Evolutionary conservation across 2,329 filamentous ascomycete species (phyloP), one percentile per base, ranked within the genome.

Genomic region (Domatiomyces catenatus): DNA sequence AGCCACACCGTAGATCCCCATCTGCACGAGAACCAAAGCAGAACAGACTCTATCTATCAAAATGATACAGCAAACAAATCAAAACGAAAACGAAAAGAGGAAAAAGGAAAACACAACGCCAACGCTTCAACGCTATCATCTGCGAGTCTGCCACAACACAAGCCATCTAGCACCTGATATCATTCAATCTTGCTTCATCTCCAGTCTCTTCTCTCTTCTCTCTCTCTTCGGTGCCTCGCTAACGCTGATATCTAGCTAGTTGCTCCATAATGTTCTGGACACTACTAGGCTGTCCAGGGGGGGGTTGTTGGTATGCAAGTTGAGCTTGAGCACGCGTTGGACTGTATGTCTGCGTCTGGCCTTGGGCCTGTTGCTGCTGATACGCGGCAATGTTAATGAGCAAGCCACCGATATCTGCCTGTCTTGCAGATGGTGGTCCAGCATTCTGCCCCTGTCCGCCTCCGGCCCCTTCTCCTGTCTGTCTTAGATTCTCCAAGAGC

Each of bases 211-310:
- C 8, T 32, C 32, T 12, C 28, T 15, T 39, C 32, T 39, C 32
- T 6, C 6, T 24, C 15, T 15, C 32, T 15, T 15, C 10, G 8
- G 32, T 6, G 43, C 43, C 43, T 15, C 8, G 22, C 67, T 63
- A 71, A 62, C 68, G 67, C 59, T 69, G 70, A 66, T 68, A 72
- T 59, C 69, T 69, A 39, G 66, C 62, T 51, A 73, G 55, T 50
- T 72, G 70, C 50, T 70, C 67, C 63, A 73, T 69, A 47, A 73
- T 66, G 51, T 70, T 70, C 56, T 72, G 71, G 36, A 72, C 66
- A 56, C 72, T 69, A 45, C 63, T 57, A 50, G 67, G 65, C 39
- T 61, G 59, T 48, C 62, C 63, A 45, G 50, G 20, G 20, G 32
- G 51, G 5, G 53, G 36, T 48, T 58, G 60, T 26, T 54, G 54